Evolutionary conservation across 345 rosid species (phyloP).

Genomic region (Pelargonium nanum): DNA sequence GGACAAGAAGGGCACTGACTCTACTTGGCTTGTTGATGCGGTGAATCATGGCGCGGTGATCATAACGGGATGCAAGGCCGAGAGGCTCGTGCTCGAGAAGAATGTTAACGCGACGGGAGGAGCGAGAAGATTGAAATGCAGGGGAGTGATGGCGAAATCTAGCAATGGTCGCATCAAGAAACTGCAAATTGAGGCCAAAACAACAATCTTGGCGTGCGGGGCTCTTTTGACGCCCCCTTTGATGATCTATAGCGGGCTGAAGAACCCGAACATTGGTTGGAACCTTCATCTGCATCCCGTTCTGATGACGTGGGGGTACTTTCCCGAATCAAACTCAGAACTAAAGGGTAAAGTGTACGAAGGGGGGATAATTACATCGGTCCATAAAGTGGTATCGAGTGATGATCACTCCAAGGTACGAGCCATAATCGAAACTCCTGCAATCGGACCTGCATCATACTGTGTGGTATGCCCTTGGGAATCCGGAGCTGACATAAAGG

Average conservation of each 20-base stretch:
- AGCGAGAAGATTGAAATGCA: conserved; percentile 1
- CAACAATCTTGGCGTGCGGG: conserved; percentile 18
- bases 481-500: conserved; percentile 45
- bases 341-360: conserved; percentile 42
- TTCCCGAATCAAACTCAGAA: conserved; percentile 46
- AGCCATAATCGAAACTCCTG: conserved; percentile 56
- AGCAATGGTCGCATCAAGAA: no score
- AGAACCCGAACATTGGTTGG: conserved; percentile 15
- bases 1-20: conserved; percentile 12
- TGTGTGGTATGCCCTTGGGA: conserved; percentile 43
- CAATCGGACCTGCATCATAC: conserved; percentile 37
- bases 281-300: conserved; percentile 71
- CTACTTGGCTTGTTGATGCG: conserved; percentile 14
- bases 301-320: conserved; percentile 83
- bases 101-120: background rate
- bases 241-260: conserved; percentile 16
- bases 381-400: conserved; percentile 18
- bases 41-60: conserved; percentile 12
- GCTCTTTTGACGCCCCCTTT: conserved; percentile 16
- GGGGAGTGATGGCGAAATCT: conserved; percentile 8
- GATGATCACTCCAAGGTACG: conserved; percentile 13
- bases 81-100: conserved; percentile 4
- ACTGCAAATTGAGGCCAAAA: conserved; percentile 8
- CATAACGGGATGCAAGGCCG: conserved; percentile 9
- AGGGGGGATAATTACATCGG: conserved; percentile 56